Base-by-base conservation (phyloP, 805 yeast genomes). In the Kodamaea sagamina region DNA sequence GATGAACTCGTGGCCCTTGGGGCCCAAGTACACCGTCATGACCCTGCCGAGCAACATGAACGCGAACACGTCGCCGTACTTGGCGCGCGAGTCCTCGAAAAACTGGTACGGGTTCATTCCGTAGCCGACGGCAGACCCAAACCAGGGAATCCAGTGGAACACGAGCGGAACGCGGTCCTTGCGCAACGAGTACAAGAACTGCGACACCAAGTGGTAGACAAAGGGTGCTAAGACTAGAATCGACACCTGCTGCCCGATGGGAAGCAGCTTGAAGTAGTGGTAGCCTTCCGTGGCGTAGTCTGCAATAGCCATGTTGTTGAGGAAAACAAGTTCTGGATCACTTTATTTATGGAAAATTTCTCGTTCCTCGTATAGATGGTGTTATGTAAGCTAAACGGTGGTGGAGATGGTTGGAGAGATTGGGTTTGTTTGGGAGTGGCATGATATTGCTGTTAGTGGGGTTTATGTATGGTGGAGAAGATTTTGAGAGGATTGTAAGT, bases 1-100 rank as follows among this genome's bases (percentile, higher is more conserved):
- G 36, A 92, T 89, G 62, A 93, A 90, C 64, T 93, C 99, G 66
- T 93, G 97, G 53, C 99, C 99, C 68, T 87, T 87, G 55, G 98
- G 97, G 39, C 98, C 99, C 56, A 93, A 72, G 61, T 88, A 89
- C 44, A 93, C 99, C 4, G 97, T 90, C 96, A 92, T 89, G 29
- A 82, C 84, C 59, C 80, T 86, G 43, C 99, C 99, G 54, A 93
- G 74, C 63, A 93, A 66, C 49, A 90, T 78, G 59, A 93, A 93
- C 18, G 97, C 83, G 61, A 89, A 93, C 39, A 89, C 87, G 64
- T 93, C 97, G 50, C 99, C 99, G 58, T 92, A 80, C 63, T 89
- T 84, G 52, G 74, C 61, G 53, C 89, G 86, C 65, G 90, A 84
- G 31, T 74, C 71, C 49, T 78, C 84, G 57, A 93, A 93, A 63